Conservation (phyloP, 2,329 filamentous ascomycete genomes). For the Chalaropsis thielavioides region DNA sequence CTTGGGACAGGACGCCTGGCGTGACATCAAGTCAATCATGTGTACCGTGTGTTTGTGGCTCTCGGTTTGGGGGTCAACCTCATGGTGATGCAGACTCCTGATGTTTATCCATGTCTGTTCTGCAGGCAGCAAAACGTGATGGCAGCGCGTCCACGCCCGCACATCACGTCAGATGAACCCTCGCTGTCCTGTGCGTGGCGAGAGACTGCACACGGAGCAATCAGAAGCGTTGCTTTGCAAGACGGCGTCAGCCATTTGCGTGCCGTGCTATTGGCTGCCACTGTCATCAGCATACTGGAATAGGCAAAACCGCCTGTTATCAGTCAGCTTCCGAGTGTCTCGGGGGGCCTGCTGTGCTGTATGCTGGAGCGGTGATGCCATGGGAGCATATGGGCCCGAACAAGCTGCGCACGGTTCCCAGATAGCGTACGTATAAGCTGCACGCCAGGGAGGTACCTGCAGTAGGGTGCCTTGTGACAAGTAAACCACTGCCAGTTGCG, state of each 20-base stretch:
- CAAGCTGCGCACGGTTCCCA: background rate
- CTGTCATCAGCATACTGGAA: background rate
- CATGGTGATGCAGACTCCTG: background rate
- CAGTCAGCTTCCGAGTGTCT: background rate
- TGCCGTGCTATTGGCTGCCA: background rate
- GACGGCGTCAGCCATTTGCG: background rate
- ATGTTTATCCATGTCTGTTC: background rate
- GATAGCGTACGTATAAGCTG: background rate
- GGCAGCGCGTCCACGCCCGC: background rate
- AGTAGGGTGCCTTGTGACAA: background rate
- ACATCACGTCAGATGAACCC: background rate
- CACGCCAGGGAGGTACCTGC: conserved; percentile 5
- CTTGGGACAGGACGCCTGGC: background rate
- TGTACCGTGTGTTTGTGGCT: background rate
- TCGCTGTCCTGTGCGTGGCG: background rate
- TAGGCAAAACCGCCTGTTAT: conserved; percentile 6
- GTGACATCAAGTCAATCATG: background rate
- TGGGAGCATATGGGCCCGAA: background rate
- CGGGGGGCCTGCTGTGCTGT: no score
- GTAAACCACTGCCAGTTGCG: background rate
- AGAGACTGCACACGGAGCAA: background rate
- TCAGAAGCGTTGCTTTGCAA: background rate
- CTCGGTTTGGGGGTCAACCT: background rate
- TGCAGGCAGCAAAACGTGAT: background rate
- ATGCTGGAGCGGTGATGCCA: background rate